Evolutionary conservation across 768 basidiomycete genomes (phyloP).

Genomic region (Hemileccinum rubropunctum): DNA sequence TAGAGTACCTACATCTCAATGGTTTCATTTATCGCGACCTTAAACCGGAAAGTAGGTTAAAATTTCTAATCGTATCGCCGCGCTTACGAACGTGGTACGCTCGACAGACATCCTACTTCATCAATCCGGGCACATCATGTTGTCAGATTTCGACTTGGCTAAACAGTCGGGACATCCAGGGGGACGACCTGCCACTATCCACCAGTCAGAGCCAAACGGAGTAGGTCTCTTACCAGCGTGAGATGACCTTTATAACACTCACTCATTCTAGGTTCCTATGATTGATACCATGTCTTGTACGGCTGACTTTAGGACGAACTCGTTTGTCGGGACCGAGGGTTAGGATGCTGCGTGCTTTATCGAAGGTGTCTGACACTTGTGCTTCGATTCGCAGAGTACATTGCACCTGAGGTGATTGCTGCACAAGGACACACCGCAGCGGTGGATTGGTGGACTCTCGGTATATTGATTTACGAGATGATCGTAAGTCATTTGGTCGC

Average conservation of each 20-base stretch:
- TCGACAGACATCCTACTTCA: conserved; percentile 90
- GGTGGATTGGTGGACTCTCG: conserved; percentile 99
- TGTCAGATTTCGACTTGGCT: conserved; percentile 98
- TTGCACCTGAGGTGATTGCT: conserved; percentile 97
- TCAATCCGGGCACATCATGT: conserved; percentile 98
- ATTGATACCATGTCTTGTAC: conserved; percentile 98
- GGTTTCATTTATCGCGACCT: conserved; percentile 99
- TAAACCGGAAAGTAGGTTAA: conserved; percentile 93
- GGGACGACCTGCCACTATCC: conserved; percentile 83
- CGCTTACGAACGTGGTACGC: neutral
- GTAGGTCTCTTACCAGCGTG: conserved; percentile 42
- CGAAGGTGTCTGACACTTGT: conserved; percentile 15
- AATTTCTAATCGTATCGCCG: conserved; percentile 9
- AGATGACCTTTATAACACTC: conserved; percentile 4
- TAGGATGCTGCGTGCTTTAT: conserved; percentile 25
- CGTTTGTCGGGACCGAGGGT: conserved; percentile 99
- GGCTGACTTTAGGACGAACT: conserved; percentile 96
- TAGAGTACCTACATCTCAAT: conserved; percentile 99
- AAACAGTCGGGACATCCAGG: conserved; percentile 90
- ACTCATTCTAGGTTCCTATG: conserved; percentile 65
- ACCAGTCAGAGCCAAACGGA: conserved; percentile 83
- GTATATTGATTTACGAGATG: conserved; percentile 99
- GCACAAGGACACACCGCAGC: conserved; percentile 96
- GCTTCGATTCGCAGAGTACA: conserved; percentile 71
- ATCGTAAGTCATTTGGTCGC: conserved; percentile 59